Evolutionary conservation across 805 yeast species (phyloP), one percentile per base, ranked within the genome.

Genomic region (Cyberlindnera xishuangbannaensis): DNA sequence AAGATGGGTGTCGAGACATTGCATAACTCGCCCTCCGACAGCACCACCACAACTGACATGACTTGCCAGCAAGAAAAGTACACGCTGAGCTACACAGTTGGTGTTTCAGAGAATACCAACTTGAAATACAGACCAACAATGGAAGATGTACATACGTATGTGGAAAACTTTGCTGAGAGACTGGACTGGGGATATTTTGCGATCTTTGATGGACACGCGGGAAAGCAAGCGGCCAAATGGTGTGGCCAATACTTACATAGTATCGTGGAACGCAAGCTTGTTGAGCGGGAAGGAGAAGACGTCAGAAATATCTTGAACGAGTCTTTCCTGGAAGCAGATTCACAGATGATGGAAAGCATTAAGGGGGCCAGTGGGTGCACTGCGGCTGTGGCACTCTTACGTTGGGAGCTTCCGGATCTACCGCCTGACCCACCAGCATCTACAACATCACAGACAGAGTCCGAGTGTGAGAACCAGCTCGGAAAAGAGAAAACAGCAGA

Each of bases 131-230:
- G 98, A 37, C 76, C 82, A 32, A 76, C 87, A 18, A 90, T 90
- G 98, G 98, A 90, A 55, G 98, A 90, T 56, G 92, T 90, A 7
- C 97, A 90, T 56, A 83, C 94, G 0, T 85, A 83, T 49, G 86
- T 87, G 25, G 87, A 92, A 45, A 87, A 88, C 62, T 88, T 83
- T 64, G 92, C 88, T n/a, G 95, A 85, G 47, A 58, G 86, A 37
- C 64, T 82, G 19, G 96, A 87, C 55, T 83, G 95, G 82, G 97
- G 96, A 2, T 90, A 84, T 55, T 87, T 90, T 69, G 97, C 94
- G 13, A 71, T 90, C 1, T 90, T 87, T 59, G 98, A 90, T 59
- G 98, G 98, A 9, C 98, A 90, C 61, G 97, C 97, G 2, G 98
- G 98, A 15, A 77, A 77, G 35, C 85, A 78, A 45, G 81, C 95